phyloP scores from a whole-genome alignment of 2,329 filamentous ascomycete genomes.

The Botrytis deweyae region DNA sequence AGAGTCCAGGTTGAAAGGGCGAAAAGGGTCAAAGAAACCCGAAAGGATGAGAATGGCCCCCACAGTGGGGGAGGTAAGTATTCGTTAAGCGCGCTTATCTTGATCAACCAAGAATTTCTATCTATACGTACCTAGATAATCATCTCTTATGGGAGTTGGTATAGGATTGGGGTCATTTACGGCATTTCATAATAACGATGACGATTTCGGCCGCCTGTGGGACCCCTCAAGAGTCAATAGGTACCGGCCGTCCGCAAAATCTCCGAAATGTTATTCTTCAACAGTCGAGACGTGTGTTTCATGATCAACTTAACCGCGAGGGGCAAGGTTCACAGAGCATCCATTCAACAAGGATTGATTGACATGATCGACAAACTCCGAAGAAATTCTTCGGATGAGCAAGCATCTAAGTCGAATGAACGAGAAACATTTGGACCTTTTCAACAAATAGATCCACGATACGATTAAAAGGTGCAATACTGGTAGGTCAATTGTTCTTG shows the following conservation, averaged over 20 bases:
- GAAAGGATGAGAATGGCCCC: not conserved
- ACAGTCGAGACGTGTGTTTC: constrained; percentile 8
- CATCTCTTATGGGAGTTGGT: not conserved
- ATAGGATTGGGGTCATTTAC: not conserved
- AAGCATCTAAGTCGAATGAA: not conserved
- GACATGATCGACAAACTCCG: not conserved
- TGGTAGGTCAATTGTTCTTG: not conserved
- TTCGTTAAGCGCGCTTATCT: not conserved
- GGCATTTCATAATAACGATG: not conserved
- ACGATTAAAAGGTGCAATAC: not conserved
- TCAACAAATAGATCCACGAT: not conserved
- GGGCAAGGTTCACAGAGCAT: not conserved
- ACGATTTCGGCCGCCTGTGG: not conserved
- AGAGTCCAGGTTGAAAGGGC: not conserved
- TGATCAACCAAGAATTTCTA: no score
- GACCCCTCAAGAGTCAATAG: not conserved
- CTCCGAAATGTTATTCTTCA: not conserved
- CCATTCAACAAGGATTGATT: not conserved
- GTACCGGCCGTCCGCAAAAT: not conserved
- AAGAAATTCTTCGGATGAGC: not conserved
- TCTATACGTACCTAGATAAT: not conserved
- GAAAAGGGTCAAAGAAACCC: not conserved
- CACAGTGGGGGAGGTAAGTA: not conserved
- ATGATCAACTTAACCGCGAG: not conserved
- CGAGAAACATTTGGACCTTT: not conserved